phyloP scores from a whole-genome alignment of 352 stramenopile species.

The Aphanomyces euteiches region DNA sequence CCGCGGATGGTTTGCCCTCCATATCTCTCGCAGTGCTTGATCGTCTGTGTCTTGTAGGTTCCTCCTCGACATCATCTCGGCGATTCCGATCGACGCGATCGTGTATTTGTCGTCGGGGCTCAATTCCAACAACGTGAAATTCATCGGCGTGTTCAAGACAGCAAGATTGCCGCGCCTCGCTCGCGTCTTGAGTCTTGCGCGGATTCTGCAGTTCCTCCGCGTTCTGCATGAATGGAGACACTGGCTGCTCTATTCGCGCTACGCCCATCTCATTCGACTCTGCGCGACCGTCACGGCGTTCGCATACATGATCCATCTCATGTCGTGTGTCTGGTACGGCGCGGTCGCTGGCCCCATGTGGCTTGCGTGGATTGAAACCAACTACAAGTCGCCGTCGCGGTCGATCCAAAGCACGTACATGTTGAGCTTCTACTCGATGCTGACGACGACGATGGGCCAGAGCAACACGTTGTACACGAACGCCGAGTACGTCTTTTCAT shows the following conservation, averaged over 20 bases:
- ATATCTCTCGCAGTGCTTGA: background rate
- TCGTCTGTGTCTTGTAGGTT: conserved; percentile 49
- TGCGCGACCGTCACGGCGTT: conserved; percentile 63
- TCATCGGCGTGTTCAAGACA: conserved; percentile 62
- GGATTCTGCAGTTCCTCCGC: conserved; percentile 66
- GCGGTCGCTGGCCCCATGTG: conserved; percentile 32
- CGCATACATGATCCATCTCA: conserved; percentile 71
- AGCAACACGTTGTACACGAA: conserved; percentile 69
- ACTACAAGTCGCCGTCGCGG: conserved; percentile 36
- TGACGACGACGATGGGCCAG: conserved; percentile 78
- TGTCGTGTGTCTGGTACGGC: conserved; percentile 74
- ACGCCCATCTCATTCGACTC: conserved; percentile 67
- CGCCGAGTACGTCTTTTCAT: conserved; percentile 65
- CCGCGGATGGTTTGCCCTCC: conserved; percentile 49
- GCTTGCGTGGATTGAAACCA: conserved; percentile 48
- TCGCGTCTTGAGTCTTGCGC: conserved; percentile 57
- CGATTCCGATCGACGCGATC: conserved; percentile 64
- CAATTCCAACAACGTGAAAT: conserved; percentile 45
- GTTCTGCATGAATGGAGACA: conserved; percentile 64
- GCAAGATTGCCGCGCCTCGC: conserved; percentile 58
- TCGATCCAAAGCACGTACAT: conserved; percentile 47
- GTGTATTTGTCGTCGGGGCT: conserved; percentile 48
- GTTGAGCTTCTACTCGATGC: conserved; percentile 53
- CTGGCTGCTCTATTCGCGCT: conserved; percentile 76
- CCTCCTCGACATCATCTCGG: conserved; percentile 70